Base-by-base conservation (phyloP, 108 stramenopile genomes). In the Asterionellopsis glacialis region DNA sequence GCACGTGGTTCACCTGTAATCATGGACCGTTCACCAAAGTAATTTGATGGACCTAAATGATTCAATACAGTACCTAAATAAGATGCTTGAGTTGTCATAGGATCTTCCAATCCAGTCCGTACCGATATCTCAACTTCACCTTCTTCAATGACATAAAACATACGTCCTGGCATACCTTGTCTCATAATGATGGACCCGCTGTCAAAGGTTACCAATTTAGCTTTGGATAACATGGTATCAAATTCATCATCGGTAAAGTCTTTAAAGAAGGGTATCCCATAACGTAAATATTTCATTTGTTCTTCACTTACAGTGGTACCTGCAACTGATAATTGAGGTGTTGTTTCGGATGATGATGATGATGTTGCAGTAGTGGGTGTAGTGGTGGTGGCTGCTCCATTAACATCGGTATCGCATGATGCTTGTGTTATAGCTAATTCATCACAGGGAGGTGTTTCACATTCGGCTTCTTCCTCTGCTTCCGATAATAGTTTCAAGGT, bases 1-100 rank as follows among this genome's bases (percentile, higher is more conserved):
- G 94, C 94, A 5, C 94, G 84, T 2, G 90, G 91, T 67, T 95
- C 91, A 27, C 87, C 81, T 0, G 94, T 95, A 40, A 95, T 84
- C 19, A 95, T 67, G 23, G 89, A 76, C n/a, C 90, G 78, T 77
- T 95, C 94, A 15, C 94, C 94, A 68, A 95, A 95, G 64, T 78
- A 93, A 45, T 91, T 85, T 50, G 81, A 74, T 21, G 80, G 55
- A 41, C 72, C 80, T 11, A 89, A 55, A n/a, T 77, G 66, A 55
- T 87, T 87, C 26, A 93, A 79, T 23, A 87, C 87, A 39, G 85
- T 75, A 45, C 88, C 88, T 1, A 90, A 56, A 57, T 88, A 90
- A 47, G 45, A 61, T 0, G 72, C 42, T 0, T 84, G 80, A 1
- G 83, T 81, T 0, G 83, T 83, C 18, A 89, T 70, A 11, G 91